Evolutionary conservation across 495 filamentous ascomycete species (phyloP), one percentile per base, ranked within the genome.

Genomic region (Lophiostoma macrostomum): DNA sequence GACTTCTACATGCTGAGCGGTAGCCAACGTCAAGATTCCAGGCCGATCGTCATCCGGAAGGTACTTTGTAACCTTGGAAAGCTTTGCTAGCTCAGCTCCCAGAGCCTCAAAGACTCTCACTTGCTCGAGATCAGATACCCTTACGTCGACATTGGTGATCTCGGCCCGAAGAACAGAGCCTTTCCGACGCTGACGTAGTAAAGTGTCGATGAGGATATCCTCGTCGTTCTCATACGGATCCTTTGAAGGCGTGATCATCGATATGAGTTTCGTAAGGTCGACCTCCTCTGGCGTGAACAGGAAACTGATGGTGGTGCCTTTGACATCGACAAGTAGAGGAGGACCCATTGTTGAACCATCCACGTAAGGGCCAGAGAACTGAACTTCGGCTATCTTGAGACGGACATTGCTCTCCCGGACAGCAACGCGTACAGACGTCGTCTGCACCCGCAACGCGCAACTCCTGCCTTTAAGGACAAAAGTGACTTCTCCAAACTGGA

Each of bases 41-140:
- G 94, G 94, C 0, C 93, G 82, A 55, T 96, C 91, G 71, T 97
- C 94, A 64, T 97, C 90, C 0, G 94, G 91, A 4, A 99, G 75
- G 63, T 97, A 96, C 63, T 95, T 96, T 11, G 93, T 80, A 22
- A 97, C 90, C 5, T 82, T 93, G 10, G 90, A 86, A 5, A 97
- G 73, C 59, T 83, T 84, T 12, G 85, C 76, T 28, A 97, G 51
- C 63, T 99, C 94, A 34, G 86, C 81, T 1, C 76, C 81, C 5
- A 99, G 75, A 14, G 74, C 74, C n/a, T 82, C 73, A 5, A 99
- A 69, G 34, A 76, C 75, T 14, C 74, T 67, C 11, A 95, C 63
- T 35, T 83, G 79, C 25, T 79, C 73, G 10, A 86, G 60, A 35
- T 79, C 79, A 1, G 74, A 72, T 10, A 91, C 65, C 0, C 72